Base-by-base conservation (phyloP, 306 rosid genomes). In the Ceratonia siliqua region DNA sequence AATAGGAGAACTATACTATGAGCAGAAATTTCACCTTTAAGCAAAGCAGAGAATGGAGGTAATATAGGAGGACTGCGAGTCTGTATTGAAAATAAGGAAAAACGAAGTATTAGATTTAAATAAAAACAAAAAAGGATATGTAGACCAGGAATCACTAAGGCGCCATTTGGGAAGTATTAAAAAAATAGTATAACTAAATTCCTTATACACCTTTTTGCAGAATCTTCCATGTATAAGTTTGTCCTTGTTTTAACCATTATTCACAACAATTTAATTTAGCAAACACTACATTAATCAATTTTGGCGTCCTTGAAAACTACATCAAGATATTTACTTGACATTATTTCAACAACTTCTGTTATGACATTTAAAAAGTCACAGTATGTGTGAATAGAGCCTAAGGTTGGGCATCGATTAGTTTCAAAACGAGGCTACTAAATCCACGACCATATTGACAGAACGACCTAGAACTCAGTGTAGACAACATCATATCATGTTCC, bases 61-160 rank as follows among this genome's bases (percentile, higher is more conserved):
- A 85, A 75, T 35, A 85, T 82, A 32, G 88, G 88, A 78, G 88
- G 88, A 54, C 75, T 22, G 66, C 88, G 62, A 36, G 88, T 85
- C 88, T 85, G 74, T 64, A 69, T 62, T 14, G 27, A 4, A 54
- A 80, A 75, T 14, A 22, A 74, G 13, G 30, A 27, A 48, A 68
- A 58, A 56, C 27, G 17, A 65, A 59, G 24, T 15, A 35, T 75
- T 35, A 76, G 15, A 71, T 8, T 48, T 52, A 24, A 9, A 30
- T 12, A 3, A 35, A 66, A 8, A 24, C 9, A 25, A 13, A 22
- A 27, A 38, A 43, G 42, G 38, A 53, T 41, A 62, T 35, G 28
- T 38, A 64, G 35, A 13, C 55, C 43, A 17, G 32, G 25, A 25
- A 36, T 45, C 62, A 22, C 48, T 33, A 38, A 65, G 61, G 20